Evolutionary conservation across 305 asterid species (phyloP).

Genomic region (Salvia sclarea): DNA sequence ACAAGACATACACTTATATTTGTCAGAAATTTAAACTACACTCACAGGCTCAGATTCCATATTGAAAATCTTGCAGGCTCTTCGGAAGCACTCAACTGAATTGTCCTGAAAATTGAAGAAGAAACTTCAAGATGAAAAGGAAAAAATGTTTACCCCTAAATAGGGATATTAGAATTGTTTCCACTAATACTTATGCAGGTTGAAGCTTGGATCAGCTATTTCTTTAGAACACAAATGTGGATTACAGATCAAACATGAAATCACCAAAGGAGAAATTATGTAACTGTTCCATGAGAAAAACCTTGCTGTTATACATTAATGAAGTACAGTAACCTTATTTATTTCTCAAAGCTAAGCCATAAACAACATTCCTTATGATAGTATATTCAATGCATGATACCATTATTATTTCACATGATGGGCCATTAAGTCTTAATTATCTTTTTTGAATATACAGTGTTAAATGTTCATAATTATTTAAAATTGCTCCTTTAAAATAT

Average conservation of each 20-base stretch:
- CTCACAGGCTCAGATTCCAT: conserved; percentile 80
- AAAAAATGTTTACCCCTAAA: conserved; percentile 17
- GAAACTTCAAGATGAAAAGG: conserved; percentile 27
- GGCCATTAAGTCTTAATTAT: conserved; percentile 25
- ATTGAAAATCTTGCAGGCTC: conserved; percentile 90
- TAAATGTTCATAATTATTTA: conserved; percentile 13
- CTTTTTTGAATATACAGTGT: conserved; percentile 1
- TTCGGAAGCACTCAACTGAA: conserved; percentile 77
- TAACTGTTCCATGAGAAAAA: conserved; percentile 20
- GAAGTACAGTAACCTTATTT: conserved; percentile 23
- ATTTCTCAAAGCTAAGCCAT: conserved; percentile 17
- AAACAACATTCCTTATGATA: neutral
- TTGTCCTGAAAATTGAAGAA: conserved; percentile 66
- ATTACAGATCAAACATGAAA: neutral
- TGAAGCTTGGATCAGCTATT: conserved; percentile 7
- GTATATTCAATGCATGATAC: conserved; percentile 3
- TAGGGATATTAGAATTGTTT: neutral
- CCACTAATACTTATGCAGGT: conserved; percentile 6
- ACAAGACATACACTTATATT: conserved; percentile 20
- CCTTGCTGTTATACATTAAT: conserved; percentile 10
- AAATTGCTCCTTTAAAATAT: neutral
- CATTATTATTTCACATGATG: conserved; percentile 15
- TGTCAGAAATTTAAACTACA: conserved; percentile 21
- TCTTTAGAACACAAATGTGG: conserved; percentile 8
- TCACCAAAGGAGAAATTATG: conserved; percentile 11